phyloP scores from a whole-genome alignment of 805 yeast genomes.

The Wickerhamomyces queroliae region DNA sequence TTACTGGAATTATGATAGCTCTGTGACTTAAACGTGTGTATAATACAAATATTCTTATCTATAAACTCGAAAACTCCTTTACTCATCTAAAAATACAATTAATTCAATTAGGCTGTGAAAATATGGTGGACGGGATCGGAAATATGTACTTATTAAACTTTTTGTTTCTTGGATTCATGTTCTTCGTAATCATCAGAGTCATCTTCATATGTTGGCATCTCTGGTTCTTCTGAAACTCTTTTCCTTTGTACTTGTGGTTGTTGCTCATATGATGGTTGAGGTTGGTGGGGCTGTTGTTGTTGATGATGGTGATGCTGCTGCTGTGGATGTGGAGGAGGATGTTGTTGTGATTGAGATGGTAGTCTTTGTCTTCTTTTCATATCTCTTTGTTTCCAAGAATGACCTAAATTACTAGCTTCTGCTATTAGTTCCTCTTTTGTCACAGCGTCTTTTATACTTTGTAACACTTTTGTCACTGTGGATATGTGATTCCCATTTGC shows the following conservation, averaged over 20 bases:
- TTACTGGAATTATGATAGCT: not conserved
- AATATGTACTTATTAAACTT: too few relatives aligned
- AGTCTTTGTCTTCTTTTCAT: constrained; percentile 14
- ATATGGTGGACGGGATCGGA: too few relatives aligned
- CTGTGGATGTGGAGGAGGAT: constrained; percentile 1
- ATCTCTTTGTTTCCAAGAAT: constrained; percentile 58
- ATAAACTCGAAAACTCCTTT: too few relatives aligned
- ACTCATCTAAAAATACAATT: too few relatives aligned
- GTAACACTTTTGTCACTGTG: constrained; percentile 76
- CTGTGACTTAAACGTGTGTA: not conserved
- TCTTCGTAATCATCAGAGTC: constrained; percentile 18
- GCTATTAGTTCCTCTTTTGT: constrained; percentile 66
- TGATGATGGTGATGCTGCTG: not conserved
- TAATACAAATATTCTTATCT: too few relatives aligned
- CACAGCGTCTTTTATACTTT: constrained; percentile 84
- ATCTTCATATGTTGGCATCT: constrained; percentile 35
- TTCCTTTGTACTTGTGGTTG: constrained; percentile 10
- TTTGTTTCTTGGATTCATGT: constrained; percentile 2
- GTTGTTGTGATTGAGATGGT: constrained; percentile 2
- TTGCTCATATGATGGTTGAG: not conserved
- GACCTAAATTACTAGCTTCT: constrained; percentile 49
- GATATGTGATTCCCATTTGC: constrained; percentile 77
- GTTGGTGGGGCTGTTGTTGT: constrained; percentile 1
- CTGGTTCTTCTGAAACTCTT: constrained; percentile 19
- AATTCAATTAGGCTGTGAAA: too few relatives aligned